phyloP scores from a whole-genome alignment of 2,329 filamentous ascomycete genomes.

The Venturia carpophila region DNA sequence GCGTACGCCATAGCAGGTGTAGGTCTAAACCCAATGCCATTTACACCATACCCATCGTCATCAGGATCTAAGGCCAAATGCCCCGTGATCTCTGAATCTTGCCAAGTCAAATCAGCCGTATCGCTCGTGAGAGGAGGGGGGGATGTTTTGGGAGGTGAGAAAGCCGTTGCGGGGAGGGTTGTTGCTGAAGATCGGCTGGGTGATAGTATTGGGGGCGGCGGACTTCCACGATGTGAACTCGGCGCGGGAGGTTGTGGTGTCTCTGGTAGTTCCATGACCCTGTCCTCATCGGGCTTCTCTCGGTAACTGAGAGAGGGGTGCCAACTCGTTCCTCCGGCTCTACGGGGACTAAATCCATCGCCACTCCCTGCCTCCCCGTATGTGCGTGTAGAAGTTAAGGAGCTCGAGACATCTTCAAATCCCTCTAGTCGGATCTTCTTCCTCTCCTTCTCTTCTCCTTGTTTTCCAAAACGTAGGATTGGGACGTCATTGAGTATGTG shows the following conservation, averaged over 20 bases:
- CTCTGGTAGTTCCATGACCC: background rate
- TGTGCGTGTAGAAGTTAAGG: background rate
- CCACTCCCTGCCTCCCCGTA: background rate
- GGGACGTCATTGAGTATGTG: background rate
- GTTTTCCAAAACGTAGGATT: slow-evolving; percentile 1
- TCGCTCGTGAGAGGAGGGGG: background rate
- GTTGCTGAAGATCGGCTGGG: background rate
- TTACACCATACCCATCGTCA: slow-evolving; percentile 56
- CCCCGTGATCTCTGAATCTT: slow-evolving; percentile 55
- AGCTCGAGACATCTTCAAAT: background rate
- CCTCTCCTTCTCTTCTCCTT: background rate
- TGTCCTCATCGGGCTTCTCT: background rate
- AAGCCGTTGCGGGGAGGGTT: background rate
- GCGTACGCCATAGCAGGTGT: slow-evolving; percentile 52
- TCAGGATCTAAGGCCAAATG: slow-evolving; percentile 47
- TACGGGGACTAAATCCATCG: background rate
- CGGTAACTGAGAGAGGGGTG: background rate
- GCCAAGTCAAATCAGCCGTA: slow-evolving; percentile 36
- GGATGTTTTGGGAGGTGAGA: background rate
- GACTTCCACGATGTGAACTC: background rate
- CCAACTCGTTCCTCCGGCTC: slow-evolving; percentile 3
- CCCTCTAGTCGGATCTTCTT: slow-evolving; percentile 15
- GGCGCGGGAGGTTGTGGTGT: slow-evolving; percentile 7
- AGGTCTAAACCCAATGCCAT: slow-evolving; percentile 56
- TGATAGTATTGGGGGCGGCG: background rate